These are phyloP conservation scores for Termitomyces titanicus DNA, from an alignment of 768 basidiomycete genomes.

Conservation along the genomic window DNA sequence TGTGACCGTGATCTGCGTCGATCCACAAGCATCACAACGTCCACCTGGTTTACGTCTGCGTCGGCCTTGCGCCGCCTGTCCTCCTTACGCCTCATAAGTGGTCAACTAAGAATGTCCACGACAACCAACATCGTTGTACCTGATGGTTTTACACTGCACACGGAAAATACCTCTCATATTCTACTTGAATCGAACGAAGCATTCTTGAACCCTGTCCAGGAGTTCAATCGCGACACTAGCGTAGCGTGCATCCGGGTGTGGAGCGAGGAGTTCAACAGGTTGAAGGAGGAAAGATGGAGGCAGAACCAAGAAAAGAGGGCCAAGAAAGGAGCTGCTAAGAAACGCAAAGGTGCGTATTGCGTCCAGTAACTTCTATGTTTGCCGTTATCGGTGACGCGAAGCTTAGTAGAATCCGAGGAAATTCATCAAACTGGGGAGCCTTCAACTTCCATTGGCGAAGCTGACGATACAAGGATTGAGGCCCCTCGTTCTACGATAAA, in stretches of 20 bases:
- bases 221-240: slow-evolving; percentile 95
- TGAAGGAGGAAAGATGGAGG: slow-evolving; percentile 62
- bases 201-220: slow-evolving; percentile 96
- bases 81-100: background rate
- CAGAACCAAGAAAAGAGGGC: slow-evolving; percentile 46
- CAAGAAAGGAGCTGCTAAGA: slow-evolving; percentile 36
- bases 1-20: slow-evolving; percentile 1
- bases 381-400: background rate
- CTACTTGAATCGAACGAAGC: slow-evolving; percentile 80
- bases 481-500: background rate
- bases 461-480: background rate
- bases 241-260: slow-evolving; percentile 88
- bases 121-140: slow-evolving; percentile 43
- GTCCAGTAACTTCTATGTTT: background rate
- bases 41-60: slow-evolving; percentile 8
- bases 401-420: slow-evolving; percentile 8
- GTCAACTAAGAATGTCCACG: slow-evolving; percentile 19
- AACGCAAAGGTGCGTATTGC: slow-evolving; percentile 39
- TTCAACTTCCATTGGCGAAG: background rate
- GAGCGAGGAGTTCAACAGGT: slow-evolving; percentile 68
- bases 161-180: slow-evolving; percentile 79
- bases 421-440: background rate
- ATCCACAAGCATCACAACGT: slow-evolving; percentile 13
- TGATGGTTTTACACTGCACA: slow-evolving; percentile 73
- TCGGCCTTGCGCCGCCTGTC: slow-evolving; percentile 23